Percentiles rank a stretch among this genome's conserved stretches.
phyloP scores from a whole-genome alignment of 129 eudicot genomes.

The Heracleum sosnowskyi region DNA sequence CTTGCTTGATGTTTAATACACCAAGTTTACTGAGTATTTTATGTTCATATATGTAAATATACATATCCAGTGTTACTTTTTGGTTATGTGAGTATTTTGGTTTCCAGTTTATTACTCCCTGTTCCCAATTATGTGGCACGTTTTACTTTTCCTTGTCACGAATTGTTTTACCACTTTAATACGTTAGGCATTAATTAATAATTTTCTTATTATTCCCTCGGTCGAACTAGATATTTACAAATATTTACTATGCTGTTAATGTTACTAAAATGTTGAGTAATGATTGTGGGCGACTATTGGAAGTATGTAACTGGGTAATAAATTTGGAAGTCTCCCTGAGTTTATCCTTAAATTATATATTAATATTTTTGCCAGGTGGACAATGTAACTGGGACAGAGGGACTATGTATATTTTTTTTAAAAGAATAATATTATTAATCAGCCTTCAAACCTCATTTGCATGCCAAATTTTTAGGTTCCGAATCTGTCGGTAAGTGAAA shows the following conservation, averaged over 20 bases:
- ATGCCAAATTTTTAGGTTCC: not conserved
- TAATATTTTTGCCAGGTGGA: too few species aligned
- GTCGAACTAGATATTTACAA: not conserved
- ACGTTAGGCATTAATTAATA: not conserved
- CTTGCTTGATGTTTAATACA: not conserved
- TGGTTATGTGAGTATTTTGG: not conserved
- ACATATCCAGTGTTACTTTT: not conserved
- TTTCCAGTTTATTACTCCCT: not conserved
- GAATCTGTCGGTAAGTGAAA: not conserved
- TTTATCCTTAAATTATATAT: not conserved
- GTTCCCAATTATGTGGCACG: not conserved
- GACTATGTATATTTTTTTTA: too few species aligned
- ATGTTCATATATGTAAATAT: not conserved
- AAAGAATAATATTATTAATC: too few species aligned
- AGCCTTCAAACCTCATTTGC: not conserved
- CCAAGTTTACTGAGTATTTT: not conserved
- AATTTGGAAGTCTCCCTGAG: not conserved
- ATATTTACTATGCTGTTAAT: not conserved
- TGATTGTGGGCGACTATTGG: not conserved
- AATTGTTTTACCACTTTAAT: not conserved
- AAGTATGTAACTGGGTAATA: not conserved
- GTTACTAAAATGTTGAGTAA: not conserved
- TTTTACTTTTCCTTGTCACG: not conserved
- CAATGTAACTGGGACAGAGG: too few species aligned
- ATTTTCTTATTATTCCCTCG: not conserved